Evolutionary conservation across 306 rosid genomes (phyloP), one percentile per base, ranked within the genome.

Genomic region (Quercus ilex): DNA sequence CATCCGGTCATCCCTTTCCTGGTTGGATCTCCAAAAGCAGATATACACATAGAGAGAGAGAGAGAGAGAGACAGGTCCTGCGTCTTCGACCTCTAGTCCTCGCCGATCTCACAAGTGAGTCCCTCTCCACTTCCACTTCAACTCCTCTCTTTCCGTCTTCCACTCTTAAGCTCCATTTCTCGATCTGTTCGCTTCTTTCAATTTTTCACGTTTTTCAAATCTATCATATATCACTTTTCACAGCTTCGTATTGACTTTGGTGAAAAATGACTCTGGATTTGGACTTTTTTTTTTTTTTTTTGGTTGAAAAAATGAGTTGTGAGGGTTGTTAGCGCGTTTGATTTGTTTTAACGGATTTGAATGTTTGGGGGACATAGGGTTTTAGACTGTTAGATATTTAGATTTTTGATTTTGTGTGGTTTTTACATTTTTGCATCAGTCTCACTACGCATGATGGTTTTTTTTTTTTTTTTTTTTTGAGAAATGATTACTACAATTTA

Each of bases 61-160:
- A 35, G 2, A 30, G 33, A 31, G 35, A 35, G 41, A 38, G 43
- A 7, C 3, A 7, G 46, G 12, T 2, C 46, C 11, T 41, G 53
- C 74, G 60, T 71, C 53, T 53, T 53, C 53, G 76, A 72, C 67
- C 59, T 68, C 67, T 49, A 43, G 30, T 28, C 58, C 23, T 31
- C 31, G 25, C 62, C 69, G 62, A 38, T 31, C 20, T 12, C 49
- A 8, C 69, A 78, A 68, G 91, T 87, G 46, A 85, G 87, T 80
- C 21, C 62, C 71, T 26, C 41, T 43, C 65, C 4, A 20, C 11
- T 15, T 15, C 30, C 53, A 67, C 63, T 74, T 53, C 26, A 46
- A 55, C 56, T 69, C 28, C 13, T 19, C 8, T 8, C 46, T 26
- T 30, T 7, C 13, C 14, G 17, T 46, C 19, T 57, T 75, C 18